These are phyloP conservation scores for Phytopythium aichiense DNA, from an alignment of 352 stramenopile genomes.

Conservation along the genomic window DNA sequence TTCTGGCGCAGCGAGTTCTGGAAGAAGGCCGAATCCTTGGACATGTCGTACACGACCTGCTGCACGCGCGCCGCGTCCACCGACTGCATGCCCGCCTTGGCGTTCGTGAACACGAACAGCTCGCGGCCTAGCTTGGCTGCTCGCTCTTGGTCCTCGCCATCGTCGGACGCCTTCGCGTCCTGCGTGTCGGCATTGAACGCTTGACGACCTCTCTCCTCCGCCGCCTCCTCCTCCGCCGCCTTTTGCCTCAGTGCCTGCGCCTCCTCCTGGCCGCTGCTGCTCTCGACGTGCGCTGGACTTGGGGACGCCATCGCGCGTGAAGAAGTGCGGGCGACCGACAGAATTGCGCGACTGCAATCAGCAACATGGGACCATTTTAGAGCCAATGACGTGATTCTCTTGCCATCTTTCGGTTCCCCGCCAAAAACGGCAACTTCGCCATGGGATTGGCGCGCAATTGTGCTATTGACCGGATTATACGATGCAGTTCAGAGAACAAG, in stretches of 20 bases:
- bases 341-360: not conserved
- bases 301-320: not conserved
- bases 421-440: not conserved
- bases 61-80: conserved; percentile 90
- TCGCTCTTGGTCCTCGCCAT: conserved; percentile 4
- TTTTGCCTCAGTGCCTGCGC: not conserved
- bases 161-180: no score
- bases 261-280: not conserved
- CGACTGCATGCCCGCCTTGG: conserved; percentile 87
- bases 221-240: not conserved
- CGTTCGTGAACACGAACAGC: conserved; percentile 82
- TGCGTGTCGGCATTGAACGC: not conserved
- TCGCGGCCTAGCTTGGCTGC: conserved; percentile 13
- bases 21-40: conserved; percentile 92
- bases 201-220: not conserved
- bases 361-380: not conserved
- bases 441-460: not conserved
- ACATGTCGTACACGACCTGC: conserved; percentile 92
- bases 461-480: not conserved
- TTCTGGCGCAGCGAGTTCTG: conserved; percentile 90
- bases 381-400: not conserved
- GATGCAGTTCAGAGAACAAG: not conserved
- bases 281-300: not conserved
- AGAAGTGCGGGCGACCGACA: not conserved
- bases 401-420: not conserved